These are phyloP conservation scores for Blastobotrys chiropterorum DNA, from an alignment of 805 yeast species.

Conservation along the genomic window DNA sequence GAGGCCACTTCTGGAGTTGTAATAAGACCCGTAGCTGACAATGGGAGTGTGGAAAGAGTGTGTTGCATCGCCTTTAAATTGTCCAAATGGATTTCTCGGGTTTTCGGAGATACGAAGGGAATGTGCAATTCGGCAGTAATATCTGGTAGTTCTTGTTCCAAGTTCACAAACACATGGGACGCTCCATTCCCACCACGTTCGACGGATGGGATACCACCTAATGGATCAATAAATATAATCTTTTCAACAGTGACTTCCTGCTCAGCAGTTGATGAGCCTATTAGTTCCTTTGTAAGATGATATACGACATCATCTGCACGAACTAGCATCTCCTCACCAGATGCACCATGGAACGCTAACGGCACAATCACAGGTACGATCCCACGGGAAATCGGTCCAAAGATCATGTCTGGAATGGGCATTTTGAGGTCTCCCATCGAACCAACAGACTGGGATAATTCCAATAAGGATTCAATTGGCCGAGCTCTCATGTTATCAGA, in stretches of 20 bases:
- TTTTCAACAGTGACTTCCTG: constrained; percentile 60
- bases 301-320: constrained; percentile 38
- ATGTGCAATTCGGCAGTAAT: constrained; percentile 57
- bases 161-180: constrained; percentile 80
- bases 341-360: constrained; percentile 52
- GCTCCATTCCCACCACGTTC: constrained; percentile 56
- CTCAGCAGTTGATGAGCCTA: constrained; percentile 14
- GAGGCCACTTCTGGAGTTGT: constrained; percentile 80
- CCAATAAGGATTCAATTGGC: constrained; percentile 36
- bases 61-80: constrained; percentile 64
- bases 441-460: constrained; percentile 17
- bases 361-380: constrained; percentile 54
- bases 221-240: constrained; percentile 65
- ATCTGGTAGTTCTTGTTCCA: constrained; percentile 71
- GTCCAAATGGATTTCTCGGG: constrained; percentile 50
- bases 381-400: constrained; percentile 40
- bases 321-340: constrained; percentile 35
- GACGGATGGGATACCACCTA: constrained; percentile 87
- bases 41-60: constrained; percentile 45
- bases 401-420: constrained; percentile 34
- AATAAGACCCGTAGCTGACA: constrained; percentile 70
- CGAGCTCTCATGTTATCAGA: constrained; percentile 20
- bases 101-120: constrained; percentile 44
- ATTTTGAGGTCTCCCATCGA: constrained; percentile 16
- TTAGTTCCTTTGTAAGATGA: constrained; percentile 34